Base-by-base conservation (phyloP, 2,329 filamentous ascomycete genomes). In the Pochonia chlamydosporia region DNA sequence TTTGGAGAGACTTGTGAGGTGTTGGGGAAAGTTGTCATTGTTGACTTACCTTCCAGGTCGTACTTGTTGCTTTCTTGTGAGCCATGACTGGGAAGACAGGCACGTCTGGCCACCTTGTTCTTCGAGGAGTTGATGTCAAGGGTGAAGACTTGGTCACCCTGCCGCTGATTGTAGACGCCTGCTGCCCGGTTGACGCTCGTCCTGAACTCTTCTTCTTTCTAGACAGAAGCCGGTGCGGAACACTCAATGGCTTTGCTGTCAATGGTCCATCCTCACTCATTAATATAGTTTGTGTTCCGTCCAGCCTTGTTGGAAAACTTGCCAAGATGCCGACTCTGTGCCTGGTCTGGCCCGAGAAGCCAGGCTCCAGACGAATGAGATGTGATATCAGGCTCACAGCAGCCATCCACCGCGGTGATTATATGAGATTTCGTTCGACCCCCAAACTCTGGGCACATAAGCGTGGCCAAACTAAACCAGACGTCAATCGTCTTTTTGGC, bases 41-140 rank as follows among this genome's bases (percentile, higher is more conserved):
- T 13, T 21, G 18, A 28, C 37, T 37, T 18, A 43, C 45, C 39
- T 35, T 47, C 45, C 39, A 42, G 26, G 28, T 37, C 23, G 39
- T 24, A n/a, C 40, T 37, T 5, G 33, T 36, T 8, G 11, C 33
- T 20, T 16, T 36, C 16, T 23, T 47, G 10, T 28, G 26, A 26
- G 39, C 20, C 45, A 47, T 47, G 30, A 20, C 20, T 23, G 30
- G n/a, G 30, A 26, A 43, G 4, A 28, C 41, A 23, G 41, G 41
- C n/a, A 33, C n/a, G 13, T 35, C 18, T 13, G 28, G 41, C 28
- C 23, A 23, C 7, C 10, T 23, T 10, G 18, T n/a, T 18, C 11
- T 30, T 31, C n/a, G n/a, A n/a, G n/a, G 26, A 18, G 10, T 24
- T 21, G 25, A 23, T 13, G 7, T 40, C 20, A 9, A 11, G 21